phyloP scores from a whole-genome alignment of 768 basidiomycete species.

The Boletus rufocinnamomeus region DNA sequence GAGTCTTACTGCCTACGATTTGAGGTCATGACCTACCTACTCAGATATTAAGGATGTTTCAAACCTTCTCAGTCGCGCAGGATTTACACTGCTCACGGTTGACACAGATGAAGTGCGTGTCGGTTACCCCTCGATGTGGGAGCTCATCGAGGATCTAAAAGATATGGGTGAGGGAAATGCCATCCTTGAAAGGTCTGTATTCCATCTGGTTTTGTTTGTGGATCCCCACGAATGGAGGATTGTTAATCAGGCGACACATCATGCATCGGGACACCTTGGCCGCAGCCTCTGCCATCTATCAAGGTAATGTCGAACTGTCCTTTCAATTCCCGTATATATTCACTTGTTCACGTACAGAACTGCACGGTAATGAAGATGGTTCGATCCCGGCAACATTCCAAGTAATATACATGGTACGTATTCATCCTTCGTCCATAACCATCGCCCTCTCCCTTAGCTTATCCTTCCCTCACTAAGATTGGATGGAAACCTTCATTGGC shows the following conservation, averaged over 20 bases:
- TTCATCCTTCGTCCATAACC: neutral
- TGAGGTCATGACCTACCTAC: constrained; percentile 6
- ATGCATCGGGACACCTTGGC: constrained; percentile 84
- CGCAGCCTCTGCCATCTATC: constrained; percentile 92
- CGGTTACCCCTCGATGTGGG: constrained; percentile 94
- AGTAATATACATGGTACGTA: constrained; percentile 84
- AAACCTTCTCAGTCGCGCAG: constrained; percentile 88
- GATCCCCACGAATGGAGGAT: neutral
- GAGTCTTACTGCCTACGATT: neutral
- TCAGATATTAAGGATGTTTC: constrained; percentile 92
- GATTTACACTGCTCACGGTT: constrained; percentile 91
- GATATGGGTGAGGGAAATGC: constrained; percentile 98
- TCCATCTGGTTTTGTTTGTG: neutral
- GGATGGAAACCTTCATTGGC: constrained; percentile 78
- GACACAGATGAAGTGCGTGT: constrained; percentile 93
- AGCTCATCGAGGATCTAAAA: constrained; percentile 88
- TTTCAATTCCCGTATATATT: neutral
- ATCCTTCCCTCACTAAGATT: constrained; percentile 48
- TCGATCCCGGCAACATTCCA: constrained; percentile 94
- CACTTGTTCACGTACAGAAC: constrained; percentile 47
- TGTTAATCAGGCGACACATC: constrained; percentile 53
- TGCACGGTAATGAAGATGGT: constrained; percentile 85
- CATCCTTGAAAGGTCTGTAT: constrained; percentile 71
- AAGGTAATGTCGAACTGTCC: constrained; percentile 51
- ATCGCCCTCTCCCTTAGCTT: neutral